Evolutionary conservation across 495 filamentous ascomycete genomes (phyloP).

Genomic region (Talaromyces adpressus): DNA sequence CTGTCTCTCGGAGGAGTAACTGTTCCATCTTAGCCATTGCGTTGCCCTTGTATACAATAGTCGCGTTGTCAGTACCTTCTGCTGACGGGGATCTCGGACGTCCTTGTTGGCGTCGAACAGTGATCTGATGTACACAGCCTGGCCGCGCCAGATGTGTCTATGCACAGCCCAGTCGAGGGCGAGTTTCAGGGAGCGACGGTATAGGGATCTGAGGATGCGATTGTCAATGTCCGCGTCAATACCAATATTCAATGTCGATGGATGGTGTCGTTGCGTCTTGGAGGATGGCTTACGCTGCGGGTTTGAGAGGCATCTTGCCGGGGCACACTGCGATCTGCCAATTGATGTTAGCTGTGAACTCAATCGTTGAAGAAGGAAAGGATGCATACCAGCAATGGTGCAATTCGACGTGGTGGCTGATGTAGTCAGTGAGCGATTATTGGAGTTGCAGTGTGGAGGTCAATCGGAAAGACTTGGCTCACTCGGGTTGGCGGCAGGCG

Average conservation of each 20-base stretch:
- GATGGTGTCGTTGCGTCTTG: background rate
- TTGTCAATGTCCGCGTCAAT: background rate
- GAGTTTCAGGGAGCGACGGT: slow-evolving; percentile 86
- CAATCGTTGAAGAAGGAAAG: background rate
- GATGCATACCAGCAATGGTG: background rate
- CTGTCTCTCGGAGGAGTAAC: slow-evolving; percentile 78
- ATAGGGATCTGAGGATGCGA: slow-evolving; percentile 63
- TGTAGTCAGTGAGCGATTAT: background rate
- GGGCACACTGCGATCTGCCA: background rate
- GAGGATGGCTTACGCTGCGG: slow-evolving; percentile 27
- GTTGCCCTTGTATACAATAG: background rate
- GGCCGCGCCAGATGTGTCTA: slow-evolving; percentile 83
- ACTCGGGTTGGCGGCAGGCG: background rate
- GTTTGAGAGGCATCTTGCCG: slow-evolving; percentile 30
- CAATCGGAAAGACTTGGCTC: background rate
- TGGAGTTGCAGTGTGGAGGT: background rate
- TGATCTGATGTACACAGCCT: slow-evolving; percentile 90
- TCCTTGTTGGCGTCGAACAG: slow-evolving; percentile 92
- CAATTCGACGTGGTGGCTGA: background rate
- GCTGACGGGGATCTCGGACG: slow-evolving; percentile 78
- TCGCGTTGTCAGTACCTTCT: slow-evolving; percentile 51
- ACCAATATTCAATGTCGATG: background rate
- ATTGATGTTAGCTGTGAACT: background rate
- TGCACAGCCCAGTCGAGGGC: slow-evolving; percentile 93
- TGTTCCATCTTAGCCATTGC: slow-evolving; percentile 22